Conservation (phyloP, 192 early-diverging fungal genomes). For the Umbelopsis ramanniana region DNA sequence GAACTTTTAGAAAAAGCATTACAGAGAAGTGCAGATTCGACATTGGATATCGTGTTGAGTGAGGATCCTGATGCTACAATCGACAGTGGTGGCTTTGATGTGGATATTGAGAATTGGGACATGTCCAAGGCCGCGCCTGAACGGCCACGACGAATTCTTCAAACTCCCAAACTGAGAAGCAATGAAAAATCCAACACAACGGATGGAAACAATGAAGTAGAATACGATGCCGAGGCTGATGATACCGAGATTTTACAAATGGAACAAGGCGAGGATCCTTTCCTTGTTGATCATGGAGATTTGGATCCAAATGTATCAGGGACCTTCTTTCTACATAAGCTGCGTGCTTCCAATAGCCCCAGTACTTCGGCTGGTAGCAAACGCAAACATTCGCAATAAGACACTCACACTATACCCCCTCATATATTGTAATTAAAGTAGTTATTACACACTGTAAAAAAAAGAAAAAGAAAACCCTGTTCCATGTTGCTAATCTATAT, state of each 20-base stretch:
- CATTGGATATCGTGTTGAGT: neutral
- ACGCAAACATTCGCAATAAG: slow-evolving; percentile 11
- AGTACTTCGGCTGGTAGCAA: slow-evolving; percentile 5
- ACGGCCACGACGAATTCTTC: neutral
- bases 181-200: neutral
- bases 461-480: neutral
- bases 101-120: slow-evolving; percentile 14
- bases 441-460: neutral
- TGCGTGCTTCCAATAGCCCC: slow-evolving; percentile 4
- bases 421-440: neutral
- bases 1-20: slow-evolving; percentile 9
- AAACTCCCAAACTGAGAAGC: neutral
- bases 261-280: slow-evolving; percentile 10
- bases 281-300: slow-evolving; percentile 14
- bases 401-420: neutral
- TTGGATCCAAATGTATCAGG: slow-evolving; percentile 11
- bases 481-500: neutral
- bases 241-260: neutral
- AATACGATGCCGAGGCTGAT: slow-evolving; percentile 7
- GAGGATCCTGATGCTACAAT: slow-evolving; percentile 8
- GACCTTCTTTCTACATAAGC: neutral
- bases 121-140: neutral
- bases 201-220: neutral
- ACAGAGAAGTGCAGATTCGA: slow-evolving; percentile 7
- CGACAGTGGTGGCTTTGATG: slow-evolving; percentile 7